A percentile compares a stretch with the other conserved stretches of the same genome.
Conservation (phyloP, 2,329 filamentous ascomycete species). For the Ceratocystis cubensis region DNA sequence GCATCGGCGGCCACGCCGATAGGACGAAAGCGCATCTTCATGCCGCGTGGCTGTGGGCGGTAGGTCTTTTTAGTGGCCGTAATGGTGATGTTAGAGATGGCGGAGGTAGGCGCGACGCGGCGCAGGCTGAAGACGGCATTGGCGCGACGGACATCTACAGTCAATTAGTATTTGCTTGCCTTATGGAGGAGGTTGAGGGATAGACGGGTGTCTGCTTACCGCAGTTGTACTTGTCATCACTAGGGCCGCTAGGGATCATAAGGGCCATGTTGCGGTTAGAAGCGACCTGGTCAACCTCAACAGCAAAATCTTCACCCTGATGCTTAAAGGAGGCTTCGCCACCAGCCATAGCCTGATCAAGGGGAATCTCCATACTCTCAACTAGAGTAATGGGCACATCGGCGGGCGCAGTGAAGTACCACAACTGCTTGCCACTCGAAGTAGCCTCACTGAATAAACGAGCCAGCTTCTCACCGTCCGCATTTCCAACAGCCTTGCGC, state of each 20-base stretch:
- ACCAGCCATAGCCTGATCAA: conserved; percentile 36
- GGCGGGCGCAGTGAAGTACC: conserved; percentile 66
- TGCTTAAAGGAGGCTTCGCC: conserved; percentile 48
- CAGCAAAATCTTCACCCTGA: conserved; percentile 50
- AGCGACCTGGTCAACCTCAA: conserved; percentile 41
- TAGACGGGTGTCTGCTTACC: conserved; percentile 5
- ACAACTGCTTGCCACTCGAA: conserved; percentile 59
- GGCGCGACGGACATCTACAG: conserved; percentile 14
- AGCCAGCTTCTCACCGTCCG: conserved; percentile 35
- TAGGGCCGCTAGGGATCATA: conserved; percentile 17
- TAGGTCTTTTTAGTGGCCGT: conserved; percentile 31
- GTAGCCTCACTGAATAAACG: conserved; percentile 46
- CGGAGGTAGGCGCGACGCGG: conserved; percentile 11
- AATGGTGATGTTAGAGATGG: conserved; percentile 9
- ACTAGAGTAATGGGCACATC: conserved; percentile 56
- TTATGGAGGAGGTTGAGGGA: not conserved
- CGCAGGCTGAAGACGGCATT: conserved; percentile 18
- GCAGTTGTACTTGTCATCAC: conserved; percentile 20
- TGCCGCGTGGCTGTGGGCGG: conserved; percentile 52
- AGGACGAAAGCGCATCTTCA: conserved; percentile 55
- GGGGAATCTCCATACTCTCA: conserved; percentile 48
- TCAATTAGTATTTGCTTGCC: not conserved
- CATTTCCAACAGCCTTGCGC: conserved; percentile 34
- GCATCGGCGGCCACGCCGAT: conserved; percentile 46
- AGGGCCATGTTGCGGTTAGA: conserved; percentile 30